Conservation (phyloP, 768 basidiomycete species). For the Pisolithus marmoratus region DNA sequence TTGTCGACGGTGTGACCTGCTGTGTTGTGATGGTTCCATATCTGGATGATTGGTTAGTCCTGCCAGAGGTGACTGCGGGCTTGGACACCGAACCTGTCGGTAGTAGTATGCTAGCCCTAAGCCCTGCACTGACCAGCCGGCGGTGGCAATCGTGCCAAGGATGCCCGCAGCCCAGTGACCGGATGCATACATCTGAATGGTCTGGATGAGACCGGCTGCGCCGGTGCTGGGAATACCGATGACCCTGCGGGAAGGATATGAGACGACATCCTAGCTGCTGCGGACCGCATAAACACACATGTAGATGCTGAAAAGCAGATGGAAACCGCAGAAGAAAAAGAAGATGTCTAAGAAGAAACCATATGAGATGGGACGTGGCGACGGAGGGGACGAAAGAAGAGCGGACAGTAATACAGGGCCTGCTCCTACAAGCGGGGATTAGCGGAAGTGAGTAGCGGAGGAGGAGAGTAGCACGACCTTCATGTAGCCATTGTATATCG, state of each 20-base stretch:
- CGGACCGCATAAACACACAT: slow-evolving; percentile 49
- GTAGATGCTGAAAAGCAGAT: slow-evolving; percentile 88
- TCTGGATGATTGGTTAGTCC: slow-evolving; percentile 35
- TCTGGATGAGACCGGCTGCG: slow-evolving; percentile 92
- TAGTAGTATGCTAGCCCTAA: slow-evolving; percentile 77
- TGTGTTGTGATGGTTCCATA: slow-evolving; percentile 71
- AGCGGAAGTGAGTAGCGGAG: slow-evolving; percentile 16
- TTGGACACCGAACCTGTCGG: slow-evolving; percentile 50
- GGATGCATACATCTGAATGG: slow-evolving; percentile 70
- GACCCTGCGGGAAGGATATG: slow-evolving; percentile 48
- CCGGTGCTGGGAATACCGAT: slow-evolving; percentile 95
- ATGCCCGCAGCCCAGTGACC: slow-evolving; percentile 76
- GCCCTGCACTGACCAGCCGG: slow-evolving; percentile 86
- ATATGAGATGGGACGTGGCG: slow-evolving; percentile 3
- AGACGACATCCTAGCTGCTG: slow-evolving; percentile 20
- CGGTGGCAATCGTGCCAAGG: slow-evolving; percentile 72
- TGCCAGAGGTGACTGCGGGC: slow-evolving; percentile 4
- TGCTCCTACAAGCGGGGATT: slow-evolving; percentile 59
- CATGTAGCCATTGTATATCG: slow-evolving; percentile 97
- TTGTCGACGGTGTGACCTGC: slow-evolving; percentile 88
- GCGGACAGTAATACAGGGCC: slow-evolving; percentile 87
- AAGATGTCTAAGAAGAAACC: slow-evolving; percentile 65
- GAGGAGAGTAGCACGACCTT: slow-evolving; percentile 47
- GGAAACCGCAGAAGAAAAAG: slow-evolving; percentile 95
- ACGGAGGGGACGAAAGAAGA: slow-evolving; percentile 17